Evolutionary conservation across 495 filamentous ascomycete species (phyloP).

Genomic region (Massariosphaeria phaeospora): DNA sequence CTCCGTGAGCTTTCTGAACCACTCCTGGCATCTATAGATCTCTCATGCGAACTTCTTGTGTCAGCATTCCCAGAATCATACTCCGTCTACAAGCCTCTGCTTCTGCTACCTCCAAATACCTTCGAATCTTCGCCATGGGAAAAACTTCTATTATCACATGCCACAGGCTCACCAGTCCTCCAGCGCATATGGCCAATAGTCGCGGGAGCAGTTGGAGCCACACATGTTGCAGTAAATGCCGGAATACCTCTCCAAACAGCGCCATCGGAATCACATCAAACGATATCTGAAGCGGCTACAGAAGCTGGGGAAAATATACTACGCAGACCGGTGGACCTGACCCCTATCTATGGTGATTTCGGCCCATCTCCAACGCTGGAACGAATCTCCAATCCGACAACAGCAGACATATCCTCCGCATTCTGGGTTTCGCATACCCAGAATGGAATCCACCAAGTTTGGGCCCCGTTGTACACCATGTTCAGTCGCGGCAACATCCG

Average conservation of each 20-base stretch:
- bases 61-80: conserved; percentile 57
- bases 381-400: conserved; percentile 32
- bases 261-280: background rate
- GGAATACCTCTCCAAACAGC: conserved; percentile 52
- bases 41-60: conserved; percentile 21
- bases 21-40: conserved; percentile 4
- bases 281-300: background rate
- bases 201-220: conserved; percentile 47
- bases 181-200: conserved; percentile 50
- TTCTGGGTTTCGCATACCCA: conserved; percentile 75
- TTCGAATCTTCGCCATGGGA: conserved; percentile 51
- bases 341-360: conserved; percentile 63
- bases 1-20: conserved; percentile 5
- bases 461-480: conserved; percentile 87
- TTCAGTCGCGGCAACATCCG: conserved; percentile 81
- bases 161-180: conserved; percentile 24
- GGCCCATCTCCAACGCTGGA: conserved; percentile 44
- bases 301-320: conserved; percentile 50
- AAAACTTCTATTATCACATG: conserved; percentile 39
- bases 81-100: conserved; percentile 64
- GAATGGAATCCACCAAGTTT: conserved; percentile 75
- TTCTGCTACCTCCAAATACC: conserved; percentile 59
- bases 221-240: conserved; percentile 69
- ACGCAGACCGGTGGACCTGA: conserved; percentile 59
- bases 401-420: conserved; percentile 53